Evolutionary conservation across 1,284 basidiomycete genomes (phyloP).

Genomic region (Cryptococcus sp.): DNA sequence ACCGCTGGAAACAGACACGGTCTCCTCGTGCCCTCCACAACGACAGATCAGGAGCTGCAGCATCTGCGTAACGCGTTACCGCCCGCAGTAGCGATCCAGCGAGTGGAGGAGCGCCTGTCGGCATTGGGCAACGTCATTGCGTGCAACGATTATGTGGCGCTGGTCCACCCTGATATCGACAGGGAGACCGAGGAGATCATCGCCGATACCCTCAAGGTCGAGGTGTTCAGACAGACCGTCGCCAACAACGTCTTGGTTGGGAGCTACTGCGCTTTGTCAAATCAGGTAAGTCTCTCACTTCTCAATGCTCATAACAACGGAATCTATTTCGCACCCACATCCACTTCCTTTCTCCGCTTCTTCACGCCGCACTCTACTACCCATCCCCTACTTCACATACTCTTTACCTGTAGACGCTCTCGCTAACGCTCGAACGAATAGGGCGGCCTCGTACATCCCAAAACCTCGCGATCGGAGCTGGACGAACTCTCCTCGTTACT

Average conservation of each 20-base stretch:
- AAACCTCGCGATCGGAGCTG: conserved; percentile 95
- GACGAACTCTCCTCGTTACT: conserved; percentile 94
- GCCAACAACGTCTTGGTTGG: conserved; percentile 97
- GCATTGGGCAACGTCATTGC: conserved; percentile 98
- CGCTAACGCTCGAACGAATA: conserved; percentile 45
- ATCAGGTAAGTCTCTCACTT: conserved; percentile 55
- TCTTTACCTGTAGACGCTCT: background rate
- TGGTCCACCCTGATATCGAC: conserved; percentile 96
- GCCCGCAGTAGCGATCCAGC: conserved; percentile 86
- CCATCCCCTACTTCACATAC: background rate
- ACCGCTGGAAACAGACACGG: conserved; percentile 96
- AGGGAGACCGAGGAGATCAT: conserved; percentile 99
- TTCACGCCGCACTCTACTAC: background rate
- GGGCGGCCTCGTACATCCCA: conserved; percentile 95
- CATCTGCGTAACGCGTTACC: conserved; percentile 97
- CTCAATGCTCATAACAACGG: background rate
- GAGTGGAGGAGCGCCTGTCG: conserved; percentile 93
- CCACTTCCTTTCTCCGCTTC: background rate
- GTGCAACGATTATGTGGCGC: conserved; percentile 95
- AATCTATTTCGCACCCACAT: background rate
- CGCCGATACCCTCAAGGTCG: conserved; percentile 97
- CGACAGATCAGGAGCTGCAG: conserved; percentile 97
- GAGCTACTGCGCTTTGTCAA: conserved; percentile 90
- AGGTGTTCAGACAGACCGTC: conserved; percentile 97
- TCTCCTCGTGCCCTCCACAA: conserved; percentile 90